Evolutionary conservation across 768 basidiomycete species (phyloP), one percentile per base, ranked within the genome.

Genomic region (Hirschioporus abietinus): DNA sequence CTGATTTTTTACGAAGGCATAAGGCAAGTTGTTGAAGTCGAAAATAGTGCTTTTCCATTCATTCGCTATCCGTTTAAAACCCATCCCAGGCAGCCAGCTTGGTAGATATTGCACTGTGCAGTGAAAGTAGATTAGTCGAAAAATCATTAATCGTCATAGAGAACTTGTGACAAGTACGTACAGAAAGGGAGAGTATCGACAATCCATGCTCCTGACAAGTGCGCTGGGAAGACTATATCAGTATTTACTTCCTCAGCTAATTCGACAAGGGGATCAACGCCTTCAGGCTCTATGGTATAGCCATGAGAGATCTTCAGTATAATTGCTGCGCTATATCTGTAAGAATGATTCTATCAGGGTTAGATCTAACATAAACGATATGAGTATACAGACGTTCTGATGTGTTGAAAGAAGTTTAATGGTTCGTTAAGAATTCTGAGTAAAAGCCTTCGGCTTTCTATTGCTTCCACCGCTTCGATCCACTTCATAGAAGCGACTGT

Each of bases 21-120:
- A 74, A 4, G 80, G 78, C 7, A 71, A 65, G 0, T 64, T 26
- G 15, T 74, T 74, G 7, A 77, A 68, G 0, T 60, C 66, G 24
- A 67, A 66, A 26, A 78, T 42, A 4, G 69, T 60, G 15, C 65
- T 35, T 15, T 68, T 71, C 25, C 66, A 71, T 20, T 67, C 64
- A 9, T 64, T 63, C 0, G 75, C 78, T 7, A 65, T 34, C 15
- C 71, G 71, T 68, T 83, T 81, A 74, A 81, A 83, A 1, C 70
- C 73, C 57, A 77, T 78, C 1, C 81, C 78, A 23, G 82, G 81
- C 62, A 83, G 75, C 81, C 82, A 82, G 0, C 71, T 70, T 0
- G 82, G 82, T 0, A 83, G 23, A 68, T 74, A 77, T 30, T 76
- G 72, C 63, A 81, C 81, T 82, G 20, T 15, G 30, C 8, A 8